Evolutionary conservation across 2,329 filamentous ascomycete genomes (phyloP), one percentile per base, ranked within the genome.

Genomic region (Ophiostoma populinum): DNA sequence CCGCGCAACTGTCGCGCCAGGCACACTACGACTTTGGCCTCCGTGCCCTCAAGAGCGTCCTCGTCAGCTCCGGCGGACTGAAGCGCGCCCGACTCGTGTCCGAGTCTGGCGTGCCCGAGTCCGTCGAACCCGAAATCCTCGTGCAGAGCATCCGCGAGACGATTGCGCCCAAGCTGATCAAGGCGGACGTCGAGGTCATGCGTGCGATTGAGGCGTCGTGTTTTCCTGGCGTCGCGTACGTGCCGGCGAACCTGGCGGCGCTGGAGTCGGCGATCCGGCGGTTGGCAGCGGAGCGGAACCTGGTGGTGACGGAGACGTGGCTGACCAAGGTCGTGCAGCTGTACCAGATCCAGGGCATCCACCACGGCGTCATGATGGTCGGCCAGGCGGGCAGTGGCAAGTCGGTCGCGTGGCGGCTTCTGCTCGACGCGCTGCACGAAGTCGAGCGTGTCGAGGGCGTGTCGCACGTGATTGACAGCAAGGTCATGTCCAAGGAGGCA

Each of bases 321-420:
- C 85, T 95, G 72, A 90, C 82, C 39, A 99, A 99, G 60, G 76
- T 92, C 22, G 66, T 98, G 7, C 90, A 99, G 54, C 70, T 98
- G 3, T 95, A 93, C 54, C 90, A 99, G 55, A 99, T 99, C 43
- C 90, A 95, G 55, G 80, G 77, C 45, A 85, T 98, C 39, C 90
- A 99, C 50, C 90, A 99, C 47, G 90, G 90, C 77, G 90, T 99
- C 19, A 99, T 99, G 92, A 95, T 98, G 90, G 90, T 99, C 8
- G 90, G 90, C 43, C 85, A 82, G 50, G 94, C 92, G 20, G 90
- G 92, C n/a, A 80, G 87, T 30, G 92, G 92, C 51, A 99, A 99
- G 59, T 94, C 90, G 26, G 75, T 80, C 2, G 81, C 90, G 5
- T 99, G 92, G 90, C 85, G 81, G 49, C 74, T 92, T 27, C 65